Base-by-base conservation (phyloP, 495 filamentous ascomycete species). In the Aspergillus incahuasiensis region DNA sequence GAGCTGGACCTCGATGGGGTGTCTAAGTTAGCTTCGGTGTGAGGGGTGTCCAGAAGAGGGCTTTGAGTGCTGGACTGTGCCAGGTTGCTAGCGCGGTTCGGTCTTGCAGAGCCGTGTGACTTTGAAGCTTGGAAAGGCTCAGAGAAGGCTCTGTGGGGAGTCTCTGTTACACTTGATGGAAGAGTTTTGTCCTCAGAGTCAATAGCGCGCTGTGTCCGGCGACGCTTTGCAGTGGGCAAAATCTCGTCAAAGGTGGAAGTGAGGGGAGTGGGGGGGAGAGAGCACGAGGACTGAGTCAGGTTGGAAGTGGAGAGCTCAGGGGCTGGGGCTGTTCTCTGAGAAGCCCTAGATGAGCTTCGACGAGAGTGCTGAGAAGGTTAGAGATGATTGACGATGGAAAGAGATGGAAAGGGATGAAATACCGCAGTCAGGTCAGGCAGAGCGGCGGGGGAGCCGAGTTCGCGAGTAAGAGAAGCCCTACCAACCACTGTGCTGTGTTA, bases 201-300 rank as follows among this genome's bases (percentile, higher is more conserved):
- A 11, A 59, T 32, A 18, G 52, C 53, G 1, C 57, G 53, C 22
- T 60, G 62, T n/a, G 60, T 68, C 38, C 56, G 63, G 35, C 62
- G 63, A 20, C 68, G 68, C 40, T 70, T 68, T 32, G 62, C 49
- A 18, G 60, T 60, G n/a, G 60, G 59, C n/a, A 63, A 19, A 28
- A 61, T 34, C 8, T 68, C 62, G 38, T 68, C 65, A 48, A 68
- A 68, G 5, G 63, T 55, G 1, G 65, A 53, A 16, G 56, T 55
- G 15, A 65, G 49, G 18, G 65, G 62, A 7, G 65, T 63, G 20
- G 63, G 52, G 16, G 65, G 60, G 3, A 68, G 48, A 54, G 64
- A 68, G 34, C 60, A 61, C 24, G 65, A 60, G 2, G 59, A 57
- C 25, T 60, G 60, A 38, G 65, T 59, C 18, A 54, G 50, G 15